Evolutionary conservation across 495 filamentous ascomycete genomes (phyloP).

Genomic region (Penicillium coprophilum): DNA sequence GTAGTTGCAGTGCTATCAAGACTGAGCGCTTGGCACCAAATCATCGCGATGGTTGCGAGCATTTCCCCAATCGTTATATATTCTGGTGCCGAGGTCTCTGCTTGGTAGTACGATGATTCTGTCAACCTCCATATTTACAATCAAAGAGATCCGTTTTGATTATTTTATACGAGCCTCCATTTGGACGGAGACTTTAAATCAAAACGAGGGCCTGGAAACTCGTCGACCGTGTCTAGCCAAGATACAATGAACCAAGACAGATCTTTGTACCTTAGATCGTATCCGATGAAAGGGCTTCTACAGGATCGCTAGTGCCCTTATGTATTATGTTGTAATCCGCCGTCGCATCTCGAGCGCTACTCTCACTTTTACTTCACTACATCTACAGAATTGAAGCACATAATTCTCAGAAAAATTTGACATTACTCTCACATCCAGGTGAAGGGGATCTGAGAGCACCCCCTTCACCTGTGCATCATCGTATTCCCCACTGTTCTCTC

Average conservation of each 20-base stretch:
- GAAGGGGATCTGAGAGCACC: background rate
- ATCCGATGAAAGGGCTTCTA: background rate
- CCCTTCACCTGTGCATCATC: background rate
- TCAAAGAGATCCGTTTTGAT: no score
- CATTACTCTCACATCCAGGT: conserved; percentile 1
- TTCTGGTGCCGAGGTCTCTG: no score
- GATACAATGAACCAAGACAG: background rate
- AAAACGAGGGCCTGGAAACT: background rate
- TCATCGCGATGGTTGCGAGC: no score
- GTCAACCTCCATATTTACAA: no score
- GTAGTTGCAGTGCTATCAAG: background rate
- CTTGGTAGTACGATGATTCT: no score
- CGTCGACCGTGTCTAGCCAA: background rate
- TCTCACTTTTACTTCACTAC: background rate
- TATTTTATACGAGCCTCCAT: no score
- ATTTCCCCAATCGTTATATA: no score
- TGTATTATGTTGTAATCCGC: background rate
- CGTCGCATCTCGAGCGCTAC: background rate
- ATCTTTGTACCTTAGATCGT: background rate
- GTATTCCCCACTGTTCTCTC: background rate
- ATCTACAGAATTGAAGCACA: background rate
- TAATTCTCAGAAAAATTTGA: background rate
- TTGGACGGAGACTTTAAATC: no score
- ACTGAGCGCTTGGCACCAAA: no score
- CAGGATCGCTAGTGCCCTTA: background rate